Percentiles rank a stretch among this genome's conserved stretches.
phyloP scores from a whole-genome alignment of 192 early-diverging fungal genomes.

The Coemansia sp. region DNA sequence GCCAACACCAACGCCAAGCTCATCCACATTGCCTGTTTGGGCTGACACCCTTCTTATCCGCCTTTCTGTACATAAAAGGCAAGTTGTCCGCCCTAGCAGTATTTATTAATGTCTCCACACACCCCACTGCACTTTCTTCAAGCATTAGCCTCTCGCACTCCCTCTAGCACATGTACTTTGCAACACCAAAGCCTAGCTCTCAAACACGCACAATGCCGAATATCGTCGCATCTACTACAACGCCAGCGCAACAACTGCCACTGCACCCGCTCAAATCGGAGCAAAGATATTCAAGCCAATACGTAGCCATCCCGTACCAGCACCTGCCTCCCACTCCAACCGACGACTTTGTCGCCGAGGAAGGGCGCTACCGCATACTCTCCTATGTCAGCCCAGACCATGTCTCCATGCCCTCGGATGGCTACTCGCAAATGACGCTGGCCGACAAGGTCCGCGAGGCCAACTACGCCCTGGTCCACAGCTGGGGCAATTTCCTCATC shows the following conservation, averaged over 20 bases:
- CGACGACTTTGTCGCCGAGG: conserved; percentile 10
- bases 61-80: background rate
- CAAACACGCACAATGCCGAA: conserved; percentile 7
- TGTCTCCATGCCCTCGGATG: conserved; percentile 20
- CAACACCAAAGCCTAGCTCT: conserved; percentile 8
- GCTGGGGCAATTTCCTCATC: conserved; percentile 43
- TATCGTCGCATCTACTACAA: background rate
- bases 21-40: background rate
- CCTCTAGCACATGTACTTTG: conserved; percentile 7
- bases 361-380: conserved; percentile 5
- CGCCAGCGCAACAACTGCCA: conserved; percentile 6
- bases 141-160: background rate
- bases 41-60: background rate
- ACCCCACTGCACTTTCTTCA: background rate
- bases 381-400: conserved; percentile 17
- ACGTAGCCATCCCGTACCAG: background rate
- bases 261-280: background rate
- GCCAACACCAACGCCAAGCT: background rate
- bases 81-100: background rate
- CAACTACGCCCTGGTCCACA: conserved; percentile 45
- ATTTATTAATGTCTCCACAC: background rate
- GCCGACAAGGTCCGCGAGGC: conserved; percentile 45
- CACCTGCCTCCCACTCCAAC: conserved; percentile 14
- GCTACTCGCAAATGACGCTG: conserved; percentile 27
- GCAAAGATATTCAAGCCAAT: background rate